A percentile compares a stretch with the other conserved stretches of the same genome.
These are phyloP conservation scores for Aspergillus sp. DNA, from an alignment of 2,329 filamentous ascomycete species.

Conservation along the genomic window DNA sequence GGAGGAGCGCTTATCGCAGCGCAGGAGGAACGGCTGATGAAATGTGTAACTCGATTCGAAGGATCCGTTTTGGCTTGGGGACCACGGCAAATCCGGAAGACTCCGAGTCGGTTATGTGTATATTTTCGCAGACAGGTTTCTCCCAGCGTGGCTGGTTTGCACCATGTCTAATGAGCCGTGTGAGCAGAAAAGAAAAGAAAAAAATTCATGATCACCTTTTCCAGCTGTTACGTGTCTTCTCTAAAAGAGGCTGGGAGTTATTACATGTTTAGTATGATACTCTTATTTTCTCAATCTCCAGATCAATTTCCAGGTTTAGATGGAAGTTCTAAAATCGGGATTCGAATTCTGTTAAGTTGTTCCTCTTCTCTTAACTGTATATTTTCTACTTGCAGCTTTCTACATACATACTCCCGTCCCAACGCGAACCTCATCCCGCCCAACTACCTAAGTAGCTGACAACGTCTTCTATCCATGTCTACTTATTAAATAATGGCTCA, in stretches of 20 bases:
- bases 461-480: no score
- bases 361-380: no score
- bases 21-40: constrained; percentile 39
- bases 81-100: constrained; percentile 34
- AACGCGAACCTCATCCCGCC: no score
- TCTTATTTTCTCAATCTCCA: constrained; percentile 7
- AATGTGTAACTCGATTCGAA: constrained; percentile 42
- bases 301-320: constrained; percentile 33
- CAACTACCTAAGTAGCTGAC: no score
- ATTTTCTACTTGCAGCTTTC: no score
- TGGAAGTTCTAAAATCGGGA: constrained; percentile 29
- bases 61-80: constrained; percentile 36
- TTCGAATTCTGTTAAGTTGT: constrained; percentile 8
- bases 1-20: constrained; percentile 21
- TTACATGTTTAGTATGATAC: constrained; percentile 37
- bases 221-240: constrained; percentile 27
- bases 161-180: constrained; percentile 23
- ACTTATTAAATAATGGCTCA: no score
- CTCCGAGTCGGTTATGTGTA: constrained; percentile 28
- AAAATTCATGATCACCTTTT: constrained; percentile 38
- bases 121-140: constrained; percentile 26
- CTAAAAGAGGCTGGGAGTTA: constrained; percentile 27
- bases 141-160: constrained; percentile 35
- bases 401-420: no score
- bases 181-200: constrained; percentile 37